Percentiles rank a stretch among this genome's conserved stretches.
phyloP scores from a whole-genome alignment of 805 yeast species.

The Yamadazyma olivae region DNA sequence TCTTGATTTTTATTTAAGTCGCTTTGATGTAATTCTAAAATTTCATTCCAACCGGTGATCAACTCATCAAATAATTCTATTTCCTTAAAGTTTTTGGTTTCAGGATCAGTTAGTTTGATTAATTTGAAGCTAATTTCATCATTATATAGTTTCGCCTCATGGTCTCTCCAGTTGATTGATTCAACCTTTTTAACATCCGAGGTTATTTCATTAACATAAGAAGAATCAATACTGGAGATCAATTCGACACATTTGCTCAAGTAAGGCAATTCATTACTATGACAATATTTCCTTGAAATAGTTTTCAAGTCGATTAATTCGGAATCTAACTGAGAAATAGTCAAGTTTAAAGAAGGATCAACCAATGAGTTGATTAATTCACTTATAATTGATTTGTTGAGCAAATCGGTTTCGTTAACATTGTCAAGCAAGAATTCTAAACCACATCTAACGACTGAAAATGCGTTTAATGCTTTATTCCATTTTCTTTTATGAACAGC shows the following conservation, averaged over 20 bases:
- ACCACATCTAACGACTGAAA: conserved; percentile 59
- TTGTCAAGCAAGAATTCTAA: conserved; percentile 47
- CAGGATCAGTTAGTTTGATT: conserved; percentile 32
- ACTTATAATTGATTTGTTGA: conserved; percentile 39
- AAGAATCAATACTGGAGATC: conserved; percentile 35
- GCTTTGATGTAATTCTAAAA: conserved; percentile 55
- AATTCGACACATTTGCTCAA: conserved; percentile 29
- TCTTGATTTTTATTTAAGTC: conserved; percentile 50
- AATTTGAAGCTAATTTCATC: conserved; percentile 68
- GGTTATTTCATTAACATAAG: conserved; percentile 31
- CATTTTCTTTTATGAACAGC: conserved; percentile 55
- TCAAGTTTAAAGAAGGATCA: conserved; percentile 63
- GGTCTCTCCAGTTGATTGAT: conserved; percentile 48
- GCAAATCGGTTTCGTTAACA: conserved; percentile 7
- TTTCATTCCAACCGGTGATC: conserved; percentile 66
- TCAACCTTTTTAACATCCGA: conserved; percentile 24
- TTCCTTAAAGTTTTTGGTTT: conserved; percentile 25
- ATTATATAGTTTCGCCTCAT: conserved; percentile 60
- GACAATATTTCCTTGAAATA: conserved; percentile 43
- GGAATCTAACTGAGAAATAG: conserved; percentile 42
- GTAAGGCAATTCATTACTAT: conserved; percentile 21
- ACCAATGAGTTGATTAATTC: conserved; percentile 58
- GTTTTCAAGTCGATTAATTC: conserved; percentile 45
- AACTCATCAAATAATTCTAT: conserved; percentile 53
- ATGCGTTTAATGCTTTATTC: conserved; percentile 47